A percentile compares a stretch with the other conserved stretches of the same genome.
Conservation (phyloP, 257 asterid genomes). For the Misopates orontium region DNA sequence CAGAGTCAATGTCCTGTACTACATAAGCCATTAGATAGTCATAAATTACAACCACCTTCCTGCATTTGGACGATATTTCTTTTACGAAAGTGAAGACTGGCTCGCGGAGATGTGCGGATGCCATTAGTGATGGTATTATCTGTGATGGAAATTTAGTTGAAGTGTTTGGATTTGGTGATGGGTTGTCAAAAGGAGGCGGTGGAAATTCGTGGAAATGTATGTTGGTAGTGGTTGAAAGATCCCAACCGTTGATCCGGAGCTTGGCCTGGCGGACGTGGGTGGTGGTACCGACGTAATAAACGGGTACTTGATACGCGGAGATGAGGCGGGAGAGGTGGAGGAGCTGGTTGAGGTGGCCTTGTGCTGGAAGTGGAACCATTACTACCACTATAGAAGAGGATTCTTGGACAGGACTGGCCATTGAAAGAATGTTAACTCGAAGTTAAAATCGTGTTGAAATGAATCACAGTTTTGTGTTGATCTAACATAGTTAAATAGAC, state of each 20-base stretch:
- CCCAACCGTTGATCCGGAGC: constrained; percentile 41
- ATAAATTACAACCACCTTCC: constrained; percentile 42
- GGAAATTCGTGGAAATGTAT: constrained; percentile 41
- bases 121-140: constrained; percentile 29
- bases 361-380: constrained; percentile 55
- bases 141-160: constrained; percentile 40
- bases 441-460: no score
- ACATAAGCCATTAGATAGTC: constrained; percentile 48
- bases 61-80: background rate
- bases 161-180: constrained; percentile 34
- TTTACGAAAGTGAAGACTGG: no score
- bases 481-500: no score
- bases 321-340: constrained; percentile 55
- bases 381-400: constrained; percentile 34
- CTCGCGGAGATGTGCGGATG: constrained; percentile 29
- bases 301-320: constrained; percentile 38
- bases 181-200: constrained; percentile 23
- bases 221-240: constrained; percentile 24
- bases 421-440: background rate
- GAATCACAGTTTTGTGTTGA: background rate
- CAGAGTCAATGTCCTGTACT: constrained; percentile 45
- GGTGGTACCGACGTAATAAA: constrained; percentile 38
- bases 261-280: constrained; percentile 46
- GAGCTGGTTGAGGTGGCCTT: constrained; percentile 59
- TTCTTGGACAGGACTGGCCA: constrained; percentile 7